Conservation (phyloP, 2,329 filamentous ascomycete genomes). For the Spiromastix sp. region DNA sequence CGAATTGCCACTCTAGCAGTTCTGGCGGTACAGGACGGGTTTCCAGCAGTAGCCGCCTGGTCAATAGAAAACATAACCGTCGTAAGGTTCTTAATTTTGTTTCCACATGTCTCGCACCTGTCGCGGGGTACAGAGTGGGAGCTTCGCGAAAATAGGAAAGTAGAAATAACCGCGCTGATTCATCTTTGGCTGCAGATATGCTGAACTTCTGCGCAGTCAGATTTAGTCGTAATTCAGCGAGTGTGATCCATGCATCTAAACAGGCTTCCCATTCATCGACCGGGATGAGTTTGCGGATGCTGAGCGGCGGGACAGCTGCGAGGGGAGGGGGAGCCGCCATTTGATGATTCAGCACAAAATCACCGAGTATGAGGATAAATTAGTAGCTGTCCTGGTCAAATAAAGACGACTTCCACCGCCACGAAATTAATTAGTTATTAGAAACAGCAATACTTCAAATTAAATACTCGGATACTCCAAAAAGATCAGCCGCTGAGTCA, state of each 20-base stretch:
- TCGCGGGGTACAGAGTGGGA: conserved; percentile 15
- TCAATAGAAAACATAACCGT: conserved; percentile 55
- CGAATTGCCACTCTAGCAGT: conserved; percentile 55
- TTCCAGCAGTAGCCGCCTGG: conserved; percentile 45
- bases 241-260: conserved; percentile 63
- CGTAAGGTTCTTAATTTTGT: conserved; percentile 43
- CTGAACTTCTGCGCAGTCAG: conserved; percentile 48
- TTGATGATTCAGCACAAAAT: no score
- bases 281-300: conserved; percentile 56
- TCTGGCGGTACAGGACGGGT: conserved; percentile 31
- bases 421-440: no score
- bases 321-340: conserved; percentile 47
- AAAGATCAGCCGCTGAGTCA: background rate
- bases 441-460: background rate
- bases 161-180: conserved; percentile 55
- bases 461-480: conserved; percentile 16
- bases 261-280: conserved; percentile 67
- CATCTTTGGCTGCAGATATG: conserved; percentile 42
- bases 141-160: conserved; percentile 53
- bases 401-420: no score
- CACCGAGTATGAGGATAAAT: no score
- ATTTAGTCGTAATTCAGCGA: conserved; percentile 56
- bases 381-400: no score
- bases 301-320: conserved; percentile 63
- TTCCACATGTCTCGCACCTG: conserved; percentile 16